These are phyloP conservation scores for Plectranthus barbatus DNA, from an alignment of 257 asterid species.

Conservation along the genomic window DNA sequence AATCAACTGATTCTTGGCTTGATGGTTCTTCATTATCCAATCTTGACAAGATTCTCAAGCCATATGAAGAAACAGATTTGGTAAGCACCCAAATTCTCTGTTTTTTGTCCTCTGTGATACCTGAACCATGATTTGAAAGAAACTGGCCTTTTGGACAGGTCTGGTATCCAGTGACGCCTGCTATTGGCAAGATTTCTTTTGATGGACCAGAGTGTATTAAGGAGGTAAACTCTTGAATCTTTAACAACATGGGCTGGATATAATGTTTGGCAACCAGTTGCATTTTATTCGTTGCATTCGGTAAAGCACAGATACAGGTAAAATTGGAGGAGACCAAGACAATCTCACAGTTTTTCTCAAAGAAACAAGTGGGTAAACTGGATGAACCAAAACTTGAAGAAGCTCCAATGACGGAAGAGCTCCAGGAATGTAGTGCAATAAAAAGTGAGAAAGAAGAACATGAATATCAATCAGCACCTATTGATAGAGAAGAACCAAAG, in stretches of 20 bases:
- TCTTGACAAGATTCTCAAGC: conserved; percentile 61
- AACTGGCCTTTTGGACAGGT: conserved; percentile 29
- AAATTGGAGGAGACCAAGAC: conserved; percentile 55
- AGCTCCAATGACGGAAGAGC: conserved; percentile 25
- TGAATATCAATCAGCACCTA: conserved; percentile 13
- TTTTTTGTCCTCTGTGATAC: neutral
- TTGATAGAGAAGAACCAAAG: conserved; percentile 14
- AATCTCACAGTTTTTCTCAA: conserved; percentile 69
- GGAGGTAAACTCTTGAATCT: conserved; percentile 42
- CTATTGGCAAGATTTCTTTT: conserved; percentile 79
- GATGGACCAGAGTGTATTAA: conserved; percentile 82
- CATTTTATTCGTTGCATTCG: neutral
- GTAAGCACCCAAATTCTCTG: conserved; percentile 27
- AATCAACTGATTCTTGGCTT: conserved; percentile 64
- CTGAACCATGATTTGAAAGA: neutral
- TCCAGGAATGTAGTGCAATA: conserved; percentile 17
- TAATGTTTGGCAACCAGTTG: too few species aligned
- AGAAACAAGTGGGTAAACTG: conserved; percentile 28
- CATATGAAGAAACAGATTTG: conserved; percentile 72
- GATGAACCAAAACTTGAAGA: conserved; percentile 24
- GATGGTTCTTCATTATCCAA: conserved; percentile 44
- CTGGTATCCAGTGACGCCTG: conserved; percentile 91
- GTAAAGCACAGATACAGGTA: conserved; percentile 37
- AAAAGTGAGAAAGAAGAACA: conserved; percentile 32
- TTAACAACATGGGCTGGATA: neutral